phyloP scores from a whole-genome alignment of 2,329 filamentous ascomycete species.

The Trichoderma sp. region DNA sequence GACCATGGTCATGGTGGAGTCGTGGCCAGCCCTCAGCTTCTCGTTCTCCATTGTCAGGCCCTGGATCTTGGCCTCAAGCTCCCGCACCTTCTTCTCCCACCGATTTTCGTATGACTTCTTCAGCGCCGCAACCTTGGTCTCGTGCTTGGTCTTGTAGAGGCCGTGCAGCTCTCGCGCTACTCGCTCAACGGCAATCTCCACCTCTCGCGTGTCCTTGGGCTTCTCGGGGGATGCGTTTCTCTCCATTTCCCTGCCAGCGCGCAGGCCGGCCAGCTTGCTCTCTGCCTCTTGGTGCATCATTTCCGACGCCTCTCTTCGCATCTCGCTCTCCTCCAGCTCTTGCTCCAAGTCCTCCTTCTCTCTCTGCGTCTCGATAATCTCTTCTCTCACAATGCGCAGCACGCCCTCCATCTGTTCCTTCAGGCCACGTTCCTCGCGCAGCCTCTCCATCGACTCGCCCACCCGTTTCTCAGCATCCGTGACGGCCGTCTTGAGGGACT shows the following conservation, averaged over 20 bases:
- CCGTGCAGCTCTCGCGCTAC: conserved; percentile 91
- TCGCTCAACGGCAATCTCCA: conserved; percentile 82
- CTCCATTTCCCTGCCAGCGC: conserved; percentile 54
- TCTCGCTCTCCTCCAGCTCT: conserved; percentile 74
- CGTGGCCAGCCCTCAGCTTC: conserved; percentile 65
- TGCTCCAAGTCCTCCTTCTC: conserved; percentile 76
- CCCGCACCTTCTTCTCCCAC: conserved; percentile 82
- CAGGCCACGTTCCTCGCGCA: conserved; percentile 70
- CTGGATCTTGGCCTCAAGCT: conserved; percentile 70
- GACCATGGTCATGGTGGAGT: conserved; percentile 62
- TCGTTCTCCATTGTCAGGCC: conserved; percentile 73
- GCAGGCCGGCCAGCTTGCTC: conserved; percentile 72
- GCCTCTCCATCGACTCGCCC: conserved; percentile 77
- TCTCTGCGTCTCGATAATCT: conserved; percentile 73
- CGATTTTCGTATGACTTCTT: conserved; percentile 82
- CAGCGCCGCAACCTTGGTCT: conserved; percentile 88
- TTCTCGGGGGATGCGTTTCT: conserved; percentile 39
- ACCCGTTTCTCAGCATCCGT: conserved; percentile 89
- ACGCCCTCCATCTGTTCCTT: conserved; percentile 83
- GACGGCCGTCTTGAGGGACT: conserved; percentile 81
- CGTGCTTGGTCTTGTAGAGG: conserved; percentile 95
- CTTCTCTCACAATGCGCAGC: conserved; percentile 74
- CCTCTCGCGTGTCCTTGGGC: conserved; percentile 48
- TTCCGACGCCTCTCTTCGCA: conserved; percentile 69
- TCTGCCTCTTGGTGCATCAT: conserved; percentile 73